Evolutionary conservation across 2,329 filamentous ascomycete species (phyloP).

Genomic region (Orbilia brochopaga): DNA sequence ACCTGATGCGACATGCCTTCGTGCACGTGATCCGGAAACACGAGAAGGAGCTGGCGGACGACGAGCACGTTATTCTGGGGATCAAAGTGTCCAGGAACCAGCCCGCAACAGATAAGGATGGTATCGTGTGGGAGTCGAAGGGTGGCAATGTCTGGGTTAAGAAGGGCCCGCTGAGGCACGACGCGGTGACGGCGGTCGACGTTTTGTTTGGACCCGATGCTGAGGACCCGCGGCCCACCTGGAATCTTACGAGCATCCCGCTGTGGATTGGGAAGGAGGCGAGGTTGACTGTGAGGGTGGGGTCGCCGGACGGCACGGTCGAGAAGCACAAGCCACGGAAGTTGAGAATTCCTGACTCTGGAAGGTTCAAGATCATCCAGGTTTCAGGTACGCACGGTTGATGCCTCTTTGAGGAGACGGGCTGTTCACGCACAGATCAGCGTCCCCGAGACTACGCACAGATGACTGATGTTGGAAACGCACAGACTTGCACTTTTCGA

Average conservation of each 20-base stretch:
- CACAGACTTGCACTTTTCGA: conserved; percentile 84
- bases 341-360: conserved; percentile 81
- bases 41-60: conserved; percentile 79
- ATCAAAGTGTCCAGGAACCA: conserved; percentile 75
- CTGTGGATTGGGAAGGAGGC: conserved; percentile 51
- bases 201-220: conserved; percentile 89
- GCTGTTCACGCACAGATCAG: no score
- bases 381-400: conserved; percentile 63
- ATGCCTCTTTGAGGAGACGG: not conserved
- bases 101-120: conserved; percentile 65
- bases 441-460: no score
- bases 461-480: conserved; percentile 4
- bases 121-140: conserved; percentile 75
- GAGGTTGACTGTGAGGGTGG: conserved; percentile 77
- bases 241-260: conserved; percentile 71
- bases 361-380: conserved; percentile 97
- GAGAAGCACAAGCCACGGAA: conserved; percentile 70
- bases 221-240: conserved; percentile 83
- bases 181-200: conserved; percentile 78
- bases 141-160: conserved; percentile 82
- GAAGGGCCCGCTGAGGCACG: conserved; percentile 64
- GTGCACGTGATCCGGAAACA: conserved; percentile 81
- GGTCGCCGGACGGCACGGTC: conserved; percentile 61
- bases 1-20: conserved; percentile 78
- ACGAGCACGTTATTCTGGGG: conserved; percentile 77